Base-by-base conservation (phyloP, 2,329 filamentous ascomycete species). In the Cladosporium sp. region DNA sequence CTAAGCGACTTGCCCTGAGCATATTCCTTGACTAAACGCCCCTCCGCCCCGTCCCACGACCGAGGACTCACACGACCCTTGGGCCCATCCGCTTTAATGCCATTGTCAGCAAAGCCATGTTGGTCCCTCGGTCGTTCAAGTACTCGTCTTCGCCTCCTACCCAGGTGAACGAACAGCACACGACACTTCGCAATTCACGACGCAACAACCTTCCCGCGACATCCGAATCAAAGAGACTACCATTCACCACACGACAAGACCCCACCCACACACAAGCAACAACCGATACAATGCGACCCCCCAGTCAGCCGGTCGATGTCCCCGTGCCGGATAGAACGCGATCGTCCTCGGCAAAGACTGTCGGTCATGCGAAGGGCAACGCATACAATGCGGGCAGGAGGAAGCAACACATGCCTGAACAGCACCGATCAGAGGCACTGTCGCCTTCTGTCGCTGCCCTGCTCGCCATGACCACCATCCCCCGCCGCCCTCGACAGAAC, bases 401-500 rank as follows among this genome's bases (percentile, higher is more conserved):
- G 17, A 50, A 44, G 17, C 40, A 40, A 12, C 39, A 38, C 19
- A 39, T 29, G 34, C 24, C 32, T 5, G 27, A 37, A 13, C 50
- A 40, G n/a, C 47, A 49, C 39, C 51, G 51, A 56, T 68, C 64
- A 53, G 72, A 68, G 58, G 72, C 73, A 8, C 61, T 82, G 4
- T 77, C 78, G 13, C 72, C 75, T n/a, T 74, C 79, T 18, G 74
- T 83, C 44, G 79, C 78, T 22, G 79, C 78, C 8, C 67, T 84
- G 50, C 67, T 84, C 29, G 77, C 80, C 50, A 74, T 80, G 40
- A 84, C 81, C 2, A 68, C 78, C 2, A 84, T 84, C 43, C 80
- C 80, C 3, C 77, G 76, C 52, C 64, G 59, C 19, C 55, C 50
- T 60, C 67, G 51, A 60, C 72, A 57, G 63, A 70, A 54, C 65